phyloP scores from a whole-genome alignment of 306 rosid species.

The Sindora glabra region DNA sequence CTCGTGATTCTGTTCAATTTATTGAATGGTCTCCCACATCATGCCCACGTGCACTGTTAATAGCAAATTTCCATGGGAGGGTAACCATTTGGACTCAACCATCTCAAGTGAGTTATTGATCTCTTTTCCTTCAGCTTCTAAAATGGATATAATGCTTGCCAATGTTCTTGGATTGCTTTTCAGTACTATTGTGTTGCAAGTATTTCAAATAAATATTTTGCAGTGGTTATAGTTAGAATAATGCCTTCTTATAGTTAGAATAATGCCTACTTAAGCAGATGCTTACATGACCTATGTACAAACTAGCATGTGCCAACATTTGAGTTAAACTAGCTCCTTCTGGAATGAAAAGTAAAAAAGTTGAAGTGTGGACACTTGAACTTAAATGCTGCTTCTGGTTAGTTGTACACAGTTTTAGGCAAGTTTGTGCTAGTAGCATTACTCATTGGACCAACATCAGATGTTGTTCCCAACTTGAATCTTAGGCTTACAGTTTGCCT shows the following conservation, averaged over 20 bases:
- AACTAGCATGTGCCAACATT: too few relatives aligned
- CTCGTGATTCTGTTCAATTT: conserved; percentile 99
- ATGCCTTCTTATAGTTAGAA: too few relatives aligned
- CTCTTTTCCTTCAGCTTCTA: conserved; percentile 6
- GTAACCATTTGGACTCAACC: conserved; percentile 95
- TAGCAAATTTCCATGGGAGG: conserved; percentile 98
- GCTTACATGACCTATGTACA: too few relatives aligned
- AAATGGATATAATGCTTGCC: not conserved
- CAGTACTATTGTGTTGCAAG: not conserved
- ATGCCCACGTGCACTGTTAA: conserved; percentile 76
- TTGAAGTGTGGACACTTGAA: too few relatives aligned
- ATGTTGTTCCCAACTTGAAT: not conserved
- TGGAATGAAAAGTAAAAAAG: too few relatives aligned
- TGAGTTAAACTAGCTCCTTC: too few relatives aligned
- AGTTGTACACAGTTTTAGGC: too few relatives aligned
- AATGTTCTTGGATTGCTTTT: conserved; percentile 1
- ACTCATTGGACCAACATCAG: not conserved
- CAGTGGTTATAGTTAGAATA: not conserved
- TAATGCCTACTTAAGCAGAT: too few relatives aligned
- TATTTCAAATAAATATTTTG: not conserved
- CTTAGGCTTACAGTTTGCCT: not conserved
- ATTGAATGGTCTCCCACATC: conserved; percentile 96
- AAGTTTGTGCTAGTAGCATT: too few relatives aligned
- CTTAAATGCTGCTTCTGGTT: too few relatives aligned
- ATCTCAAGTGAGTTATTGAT: conserved; percentile 46